phyloP scores from a whole-genome alignment of 352 stramenopile genomes.

The Bremia lactucae region DNA sequence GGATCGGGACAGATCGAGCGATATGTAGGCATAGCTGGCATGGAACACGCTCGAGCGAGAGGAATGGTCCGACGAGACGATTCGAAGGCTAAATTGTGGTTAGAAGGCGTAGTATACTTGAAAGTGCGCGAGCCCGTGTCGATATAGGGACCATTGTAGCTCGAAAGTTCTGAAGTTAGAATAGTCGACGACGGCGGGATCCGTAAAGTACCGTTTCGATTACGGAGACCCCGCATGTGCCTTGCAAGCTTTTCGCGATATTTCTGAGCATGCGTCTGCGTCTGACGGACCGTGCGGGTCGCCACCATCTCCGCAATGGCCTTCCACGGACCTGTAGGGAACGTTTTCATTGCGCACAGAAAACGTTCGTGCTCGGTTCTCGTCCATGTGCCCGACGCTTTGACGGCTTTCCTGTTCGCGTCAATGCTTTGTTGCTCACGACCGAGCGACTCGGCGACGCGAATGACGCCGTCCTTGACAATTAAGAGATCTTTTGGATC shows the following conservation, averaged over 20 bases:
- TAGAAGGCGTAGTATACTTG: too few species aligned
- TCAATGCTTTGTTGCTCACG: conserved; percentile 39
- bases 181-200: conserved; percentile 16
- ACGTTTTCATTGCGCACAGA: conserved; percentile 42
- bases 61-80: conserved; percentile 5
- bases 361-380: conserved; percentile 51
- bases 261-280: conserved; percentile 60
- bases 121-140: conserved; percentile 4
- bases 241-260: conserved; percentile 52
- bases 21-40: conserved; percentile 10
- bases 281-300: conserved; percentile 55
- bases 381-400: conserved; percentile 48
- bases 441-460: conserved; percentile 48
- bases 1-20: conserved; percentile 8
- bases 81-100: too few species aligned
- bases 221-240: conserved; percentile 48
- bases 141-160: conserved; percentile 10
- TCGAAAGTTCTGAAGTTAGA: neutral
- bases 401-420: conserved; percentile 43
- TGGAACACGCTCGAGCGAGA: conserved; percentile 10
- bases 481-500: conserved; percentile 68
- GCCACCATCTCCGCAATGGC: conserved; percentile 53
- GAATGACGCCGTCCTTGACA: conserved; percentile 60
- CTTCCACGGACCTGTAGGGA: conserved; percentile 55
- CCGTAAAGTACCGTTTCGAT: conserved; percentile 47